Evolutionary conservation across 805 yeast genomes (phyloP).

Genomic region (Clavispora asparagi): DNA sequence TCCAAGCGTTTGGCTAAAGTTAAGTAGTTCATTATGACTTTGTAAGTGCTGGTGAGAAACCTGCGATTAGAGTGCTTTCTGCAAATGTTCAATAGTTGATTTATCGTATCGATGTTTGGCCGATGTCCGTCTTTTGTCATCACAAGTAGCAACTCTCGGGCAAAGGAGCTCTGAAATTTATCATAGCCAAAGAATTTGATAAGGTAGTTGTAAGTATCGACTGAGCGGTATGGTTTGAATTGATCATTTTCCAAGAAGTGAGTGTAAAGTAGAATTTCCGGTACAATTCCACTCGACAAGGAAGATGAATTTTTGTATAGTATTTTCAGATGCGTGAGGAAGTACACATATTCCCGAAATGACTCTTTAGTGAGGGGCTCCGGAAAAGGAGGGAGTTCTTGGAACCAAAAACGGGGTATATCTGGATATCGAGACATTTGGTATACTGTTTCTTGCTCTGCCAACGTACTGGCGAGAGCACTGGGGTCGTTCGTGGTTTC

Average conservation of each 20-base stretch:
- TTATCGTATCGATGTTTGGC: conserved; percentile 38
- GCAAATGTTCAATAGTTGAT: conserved; percentile 28
- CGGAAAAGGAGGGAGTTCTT: conserved; percentile 32
- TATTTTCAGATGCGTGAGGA: conserved; percentile 30
- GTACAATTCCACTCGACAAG: conserved; percentile 29
- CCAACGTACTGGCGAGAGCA: conserved; percentile 12
- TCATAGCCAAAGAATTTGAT: conserved; percentile 37
- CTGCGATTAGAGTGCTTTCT: conserved; percentile 28
- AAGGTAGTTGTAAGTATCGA: conserved; percentile 33
- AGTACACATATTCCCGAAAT: conserved; percentile 32
- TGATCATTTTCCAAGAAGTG: conserved; percentile 29
- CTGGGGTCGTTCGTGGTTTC: conserved; percentile 10
- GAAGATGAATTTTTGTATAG: conserved; percentile 30
- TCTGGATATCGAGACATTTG: conserved; percentile 3
- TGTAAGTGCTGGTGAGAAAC: conserved; percentile 27
- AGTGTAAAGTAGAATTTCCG: conserved; percentile 34
- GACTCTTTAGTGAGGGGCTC: conserved; percentile 19
- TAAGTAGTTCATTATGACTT: conserved; percentile 26
- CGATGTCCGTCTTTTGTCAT: conserved; percentile 38
- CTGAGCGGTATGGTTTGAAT: conserved; percentile 27
- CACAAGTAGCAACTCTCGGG: conserved; percentile 33
- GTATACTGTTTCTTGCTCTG: conserved; percentile 18
- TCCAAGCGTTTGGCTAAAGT: conserved; percentile 20
- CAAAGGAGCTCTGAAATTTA: conserved; percentile 37
- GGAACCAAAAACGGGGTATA: conserved; percentile 19